These are phyloP conservation scores for Septoria linicola DNA, from an alignment of 2,329 filamentous ascomycete genomes.

Conservation along the genomic window DNA sequence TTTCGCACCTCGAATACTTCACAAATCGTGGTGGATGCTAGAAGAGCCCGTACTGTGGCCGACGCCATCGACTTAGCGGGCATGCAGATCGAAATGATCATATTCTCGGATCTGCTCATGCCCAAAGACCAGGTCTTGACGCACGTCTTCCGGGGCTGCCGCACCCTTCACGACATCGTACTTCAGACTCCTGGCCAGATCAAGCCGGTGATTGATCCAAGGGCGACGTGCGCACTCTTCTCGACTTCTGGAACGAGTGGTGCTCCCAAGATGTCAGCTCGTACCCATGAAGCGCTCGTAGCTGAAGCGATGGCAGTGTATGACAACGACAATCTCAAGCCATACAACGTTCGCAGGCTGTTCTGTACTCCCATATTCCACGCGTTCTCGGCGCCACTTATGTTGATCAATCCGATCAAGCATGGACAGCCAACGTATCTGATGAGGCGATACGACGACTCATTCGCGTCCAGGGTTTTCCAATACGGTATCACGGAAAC, in stretches of 20 bases:
- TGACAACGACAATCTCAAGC: constrained; percentile 32
- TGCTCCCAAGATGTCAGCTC: constrained; percentile 42
- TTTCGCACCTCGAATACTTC: constrained; percentile 46
- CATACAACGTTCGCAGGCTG: constrained; percentile 44
- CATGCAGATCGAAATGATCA: constrained; percentile 35
- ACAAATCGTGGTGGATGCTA: constrained; percentile 47
- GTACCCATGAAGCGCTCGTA: constrained; percentile 47
- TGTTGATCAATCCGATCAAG: constrained; percentile 49
- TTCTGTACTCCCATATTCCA: constrained; percentile 56
- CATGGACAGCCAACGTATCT: constrained; percentile 50
- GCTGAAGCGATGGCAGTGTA: constrained; percentile 41
- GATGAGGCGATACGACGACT: constrained; percentile 50
- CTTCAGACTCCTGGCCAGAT: not conserved
- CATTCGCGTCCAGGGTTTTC: constrained; percentile 41
- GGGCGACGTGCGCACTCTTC: constrained; percentile 45
- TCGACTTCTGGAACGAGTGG: constrained; percentile 41
- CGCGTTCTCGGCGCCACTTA: constrained; percentile 49
- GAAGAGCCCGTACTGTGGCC: constrained; percentile 32
- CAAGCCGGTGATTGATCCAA: constrained; percentile 17
- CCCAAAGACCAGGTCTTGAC: too few relatives aligned
- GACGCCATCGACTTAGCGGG: constrained; percentile 4
- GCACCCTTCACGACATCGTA: too few relatives aligned
- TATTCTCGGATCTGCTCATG: constrained; percentile 31
- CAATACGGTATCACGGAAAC: constrained; percentile 47
- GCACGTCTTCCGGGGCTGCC: too few relatives aligned